Percentiles rank a stretch among this genome's conserved stretches.
Evolutionary conservation across 371 early-diverging fungal species (phyloP).

Genomic region (Entomophthora muscae): DNA sequence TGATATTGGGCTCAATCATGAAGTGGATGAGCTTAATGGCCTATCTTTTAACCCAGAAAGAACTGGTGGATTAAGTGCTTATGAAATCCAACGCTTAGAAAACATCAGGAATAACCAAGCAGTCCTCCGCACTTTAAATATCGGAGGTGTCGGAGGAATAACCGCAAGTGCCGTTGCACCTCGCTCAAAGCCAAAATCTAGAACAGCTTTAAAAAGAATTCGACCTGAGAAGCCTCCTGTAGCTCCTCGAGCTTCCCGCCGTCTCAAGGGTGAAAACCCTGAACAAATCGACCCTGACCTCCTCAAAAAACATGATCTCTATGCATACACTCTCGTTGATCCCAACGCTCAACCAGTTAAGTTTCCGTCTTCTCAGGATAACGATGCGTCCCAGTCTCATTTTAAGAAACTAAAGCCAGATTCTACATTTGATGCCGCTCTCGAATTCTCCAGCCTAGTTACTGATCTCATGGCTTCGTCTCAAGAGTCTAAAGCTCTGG

Average conservation of each 20-base stretch:
- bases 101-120: slow-evolving; percentile 2
- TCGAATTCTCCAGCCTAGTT: not conserved
- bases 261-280: not conserved
- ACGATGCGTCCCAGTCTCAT: no score
- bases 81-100: not conserved
- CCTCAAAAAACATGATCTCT: not conserved
- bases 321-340: not conserved
- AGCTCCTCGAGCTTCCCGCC: not conserved
- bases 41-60: not conserved
- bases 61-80: not conserved
- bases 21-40: no score
- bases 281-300: not conserved
- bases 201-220: not conserved
- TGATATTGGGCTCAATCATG: no score
- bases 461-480: not conserved
- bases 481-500: not conserved
- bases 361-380: no score
- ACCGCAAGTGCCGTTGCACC: not conserved
- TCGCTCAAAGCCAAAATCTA: not conserved
- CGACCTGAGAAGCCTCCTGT: not conserved
- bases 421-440: not conserved
- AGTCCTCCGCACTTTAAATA: not conserved
- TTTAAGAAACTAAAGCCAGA: not conserved
- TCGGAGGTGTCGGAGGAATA: not conserved
- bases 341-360: not conserved